A percentile compares a stretch with the other conserved stretches of the same genome.
phyloP scores from a whole-genome alignment of 371 early-diverging fungal species.

The Cokeromyces recurvatus region DNA sequence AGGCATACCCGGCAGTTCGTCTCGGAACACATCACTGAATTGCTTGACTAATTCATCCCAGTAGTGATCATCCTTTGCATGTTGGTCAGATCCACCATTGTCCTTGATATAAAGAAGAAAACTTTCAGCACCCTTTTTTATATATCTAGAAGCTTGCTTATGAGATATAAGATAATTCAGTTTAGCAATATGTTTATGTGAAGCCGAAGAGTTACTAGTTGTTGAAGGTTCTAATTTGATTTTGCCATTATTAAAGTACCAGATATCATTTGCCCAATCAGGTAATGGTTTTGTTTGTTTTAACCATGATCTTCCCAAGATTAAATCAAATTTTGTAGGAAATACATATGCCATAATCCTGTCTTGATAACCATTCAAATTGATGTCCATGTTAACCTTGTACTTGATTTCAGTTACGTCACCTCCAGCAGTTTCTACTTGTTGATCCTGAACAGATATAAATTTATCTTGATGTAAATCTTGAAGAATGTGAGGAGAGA shows the following conservation, averaged over 20 bases:
- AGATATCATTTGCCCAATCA: conserved; percentile 1
- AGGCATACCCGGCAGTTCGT: conserved; percentile 1
- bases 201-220: too few relatives aligned
- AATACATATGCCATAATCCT: conserved; percentile 5
- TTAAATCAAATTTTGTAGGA: conserved; percentile 10
- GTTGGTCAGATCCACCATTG: conserved; percentile 4
- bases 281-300: conserved; percentile 1
- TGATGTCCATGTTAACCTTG: background rate
- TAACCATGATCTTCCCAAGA: conserved; percentile 7
- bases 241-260: too few relatives aligned
- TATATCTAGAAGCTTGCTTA: conserved; percentile 7
- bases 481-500: background rate
- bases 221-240: too few relatives aligned
- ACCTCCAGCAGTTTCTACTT: conserved; percentile 8
- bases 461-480: background rate
- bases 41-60: background rate
- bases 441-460: background rate
- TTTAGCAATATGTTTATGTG: too few relatives aligned
- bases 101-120: conserved; percentile 1
- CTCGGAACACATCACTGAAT: conserved; percentile 1
- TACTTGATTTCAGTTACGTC: background rate
- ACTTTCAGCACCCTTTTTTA: conserved; percentile 3
- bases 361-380: background rate
- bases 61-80: background rate
- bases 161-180: conserved; percentile 4